These are phyloP conservation scores for Penicillium coffeae DNA, from an alignment of 495 filamentous ascomycete species.

Conservation along the genomic window DNA sequence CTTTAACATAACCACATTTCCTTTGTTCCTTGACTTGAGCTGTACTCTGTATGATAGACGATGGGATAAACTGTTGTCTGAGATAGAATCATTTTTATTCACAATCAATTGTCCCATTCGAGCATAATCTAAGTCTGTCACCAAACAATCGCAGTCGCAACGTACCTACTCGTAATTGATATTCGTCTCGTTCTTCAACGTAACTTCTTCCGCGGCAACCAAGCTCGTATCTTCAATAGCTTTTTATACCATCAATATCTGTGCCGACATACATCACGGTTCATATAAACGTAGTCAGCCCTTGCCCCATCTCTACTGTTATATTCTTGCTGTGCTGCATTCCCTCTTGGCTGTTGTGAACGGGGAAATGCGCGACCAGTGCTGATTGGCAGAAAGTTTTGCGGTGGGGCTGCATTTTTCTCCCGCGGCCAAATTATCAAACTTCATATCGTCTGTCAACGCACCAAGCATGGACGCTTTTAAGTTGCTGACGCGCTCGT, in stretches of 20 bases:
- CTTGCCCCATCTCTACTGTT: too few species aligned
- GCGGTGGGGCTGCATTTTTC: slow-evolving; percentile 22
- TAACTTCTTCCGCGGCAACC: too few species aligned
- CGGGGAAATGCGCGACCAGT: too few species aligned
- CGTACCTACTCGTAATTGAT: too few species aligned
- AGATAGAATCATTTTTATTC: slow-evolving; percentile 29
- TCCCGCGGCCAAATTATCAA: slow-evolving; percentile 28
- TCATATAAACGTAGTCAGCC: too few species aligned
- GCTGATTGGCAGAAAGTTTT: slow-evolving; percentile 19
- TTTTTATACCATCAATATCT: too few species aligned
- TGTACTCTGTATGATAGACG: slow-evolving; percentile 54
- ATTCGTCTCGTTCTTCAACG: too few species aligned
- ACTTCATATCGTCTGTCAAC: slow-evolving; percentile 9
- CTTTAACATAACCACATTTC: slow-evolving; percentile 23
- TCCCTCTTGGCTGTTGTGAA: too few species aligned
- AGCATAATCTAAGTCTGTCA: background rate
- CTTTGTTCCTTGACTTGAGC: slow-evolving; percentile 31
- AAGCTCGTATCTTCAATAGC: too few species aligned
- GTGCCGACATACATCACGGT: too few species aligned
- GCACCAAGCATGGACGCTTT: slow-evolving; percentile 51
- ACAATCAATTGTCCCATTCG: slow-evolving; percentile 12
- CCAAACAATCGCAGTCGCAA: too few species aligned
- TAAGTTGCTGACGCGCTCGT: slow-evolving; percentile 51
- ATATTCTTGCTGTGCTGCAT: too few species aligned
- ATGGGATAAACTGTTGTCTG: slow-evolving; percentile 52